A percentile compares a stretch with the other conserved stretches of the same genome.
These are phyloP conservation scores for Cadophora sp. DNA, from an alignment of 2,329 filamentous ascomycete species.

Conservation along the genomic window DNA sequence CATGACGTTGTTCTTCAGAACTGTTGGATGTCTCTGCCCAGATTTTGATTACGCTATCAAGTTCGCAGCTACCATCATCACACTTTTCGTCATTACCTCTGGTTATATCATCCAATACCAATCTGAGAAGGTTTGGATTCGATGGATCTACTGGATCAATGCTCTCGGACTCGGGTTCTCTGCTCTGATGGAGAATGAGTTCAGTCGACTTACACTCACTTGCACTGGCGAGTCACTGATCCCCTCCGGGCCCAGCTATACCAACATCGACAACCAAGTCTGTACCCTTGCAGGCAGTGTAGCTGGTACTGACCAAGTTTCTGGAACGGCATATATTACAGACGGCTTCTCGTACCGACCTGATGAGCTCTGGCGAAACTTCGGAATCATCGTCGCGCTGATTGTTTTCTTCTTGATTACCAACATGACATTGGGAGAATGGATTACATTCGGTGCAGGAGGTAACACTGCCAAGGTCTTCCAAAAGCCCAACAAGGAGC, in stretches of 20 bases:
- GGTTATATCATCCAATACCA: conserved; percentile 87
- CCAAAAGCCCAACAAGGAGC: conserved; percentile 71
- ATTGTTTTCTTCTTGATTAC: conserved; percentile 77
- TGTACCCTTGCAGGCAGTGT: conserved; percentile 80
- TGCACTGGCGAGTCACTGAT: conserved; percentile 74
- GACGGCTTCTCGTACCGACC: conserved; percentile 71
- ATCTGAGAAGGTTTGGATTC: conserved; percentile 75
- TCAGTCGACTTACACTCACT: conserved; percentile 69
- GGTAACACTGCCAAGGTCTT: conserved; percentile 84
- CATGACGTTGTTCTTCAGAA: conserved; percentile 81
- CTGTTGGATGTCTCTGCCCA: conserved; percentile 75
- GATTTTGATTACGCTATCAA: conserved; percentile 89
- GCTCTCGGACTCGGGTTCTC: conserved; percentile 77
- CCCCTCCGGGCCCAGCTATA: conserved; percentile 74
- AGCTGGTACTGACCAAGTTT: conserved; percentile 67
- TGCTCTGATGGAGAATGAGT: conserved; percentile 87
- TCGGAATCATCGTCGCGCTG: conserved; percentile 79
- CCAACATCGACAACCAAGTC: conserved; percentile 75
- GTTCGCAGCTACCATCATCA: conserved; percentile 79
- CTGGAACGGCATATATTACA: conserved; percentile 72
- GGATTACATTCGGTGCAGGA: conserved; percentile 78
- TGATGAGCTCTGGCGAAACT: conserved; percentile 80
- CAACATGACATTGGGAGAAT: conserved; percentile 81
- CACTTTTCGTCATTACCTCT: conserved; percentile 79
- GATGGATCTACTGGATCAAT: conserved; percentile 84